Evolutionary conservation across 2,329 filamentous ascomycete species (phyloP).

Genomic region (Tolypocladium paradoxum): DNA sequence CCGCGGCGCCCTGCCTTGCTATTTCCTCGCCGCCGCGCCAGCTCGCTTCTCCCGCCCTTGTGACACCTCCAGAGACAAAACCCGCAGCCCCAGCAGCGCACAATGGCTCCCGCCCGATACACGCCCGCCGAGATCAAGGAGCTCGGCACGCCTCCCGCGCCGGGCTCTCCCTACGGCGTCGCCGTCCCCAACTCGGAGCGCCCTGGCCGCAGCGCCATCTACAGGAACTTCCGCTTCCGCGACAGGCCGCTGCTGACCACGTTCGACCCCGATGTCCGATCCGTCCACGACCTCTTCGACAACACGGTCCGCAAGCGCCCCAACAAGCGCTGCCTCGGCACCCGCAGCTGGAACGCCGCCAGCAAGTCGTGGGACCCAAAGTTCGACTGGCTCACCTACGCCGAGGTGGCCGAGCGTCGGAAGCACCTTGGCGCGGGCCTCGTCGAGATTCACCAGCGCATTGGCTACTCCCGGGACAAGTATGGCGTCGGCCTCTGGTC

Average conservation of each 20-base stretch:
- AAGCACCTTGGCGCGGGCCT: conserved; percentile 80
- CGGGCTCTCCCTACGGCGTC: conserved; percentile 68
- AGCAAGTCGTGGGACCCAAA: conserved; percentile 63
- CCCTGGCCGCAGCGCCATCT: conserved; percentile 63
- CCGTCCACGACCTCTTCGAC: conserved; percentile 76
- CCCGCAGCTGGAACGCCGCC: conserved; percentile 64
- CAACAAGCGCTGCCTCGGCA: conserved; percentile 65
- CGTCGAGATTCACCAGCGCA: conserved; percentile 66
- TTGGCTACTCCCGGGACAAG: conserved; percentile 50
- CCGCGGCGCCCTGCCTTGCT: too few species aligned
- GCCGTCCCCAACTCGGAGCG: conserved; percentile 64
- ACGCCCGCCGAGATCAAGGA: conserved; percentile 35
- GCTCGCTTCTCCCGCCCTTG: not conserved
- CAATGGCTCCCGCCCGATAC: conserved; percentile 23
- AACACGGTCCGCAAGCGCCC: conserved; percentile 49
- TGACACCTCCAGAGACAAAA: not conserved
- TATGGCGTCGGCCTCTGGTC: conserved; percentile 79
- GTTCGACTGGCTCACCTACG: conserved; percentile 78
- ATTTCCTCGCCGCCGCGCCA: not conserved
- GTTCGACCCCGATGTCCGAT: conserved; percentile 58
- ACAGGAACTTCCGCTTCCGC: conserved; percentile 71
- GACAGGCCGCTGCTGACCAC: conserved; percentile 62
- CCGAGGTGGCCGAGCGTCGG: conserved; percentile 65
- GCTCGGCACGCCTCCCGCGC: conserved; percentile 52
- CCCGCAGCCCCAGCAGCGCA: not conserved